phyloP scores from a whole-genome alignment of 352 stramenopile genomes.

The Phytophthora pistaciae region DNA sequence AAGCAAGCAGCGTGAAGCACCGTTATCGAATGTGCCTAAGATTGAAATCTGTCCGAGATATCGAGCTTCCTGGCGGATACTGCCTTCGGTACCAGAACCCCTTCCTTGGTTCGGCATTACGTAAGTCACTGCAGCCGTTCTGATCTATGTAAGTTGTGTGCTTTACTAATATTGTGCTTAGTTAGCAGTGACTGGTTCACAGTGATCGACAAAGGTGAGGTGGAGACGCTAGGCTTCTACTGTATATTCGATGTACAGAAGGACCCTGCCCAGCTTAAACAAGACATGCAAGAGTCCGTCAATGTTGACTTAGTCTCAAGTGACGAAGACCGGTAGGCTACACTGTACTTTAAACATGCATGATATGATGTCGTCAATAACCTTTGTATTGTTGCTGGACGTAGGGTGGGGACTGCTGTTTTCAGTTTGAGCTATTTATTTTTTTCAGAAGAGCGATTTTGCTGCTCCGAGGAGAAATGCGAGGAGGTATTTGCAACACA shows the following conservation, averaged over 20 bases:
- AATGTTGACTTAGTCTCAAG: constrained; percentile 48
- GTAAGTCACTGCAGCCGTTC: constrained; percentile 23
- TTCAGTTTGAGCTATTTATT: constrained; percentile 86
- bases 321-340: constrained; percentile 28
- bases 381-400: neutral
- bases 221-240: constrained; percentile 41
- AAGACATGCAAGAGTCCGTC: constrained; percentile 54
- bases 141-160: neutral
- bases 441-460: constrained; percentile 63
- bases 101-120: constrained; percentile 42
- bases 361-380: neutral
- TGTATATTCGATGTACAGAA: constrained; percentile 59
- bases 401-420: constrained; percentile 46
- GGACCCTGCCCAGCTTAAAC: constrained; percentile 46
- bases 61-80: constrained; percentile 36
- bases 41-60: constrained; percentile 47
- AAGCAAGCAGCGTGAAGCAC: constrained; percentile 20
- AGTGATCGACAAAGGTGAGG: constrained; percentile 47
- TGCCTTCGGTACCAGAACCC: constrained; percentile 47
- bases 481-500: constrained; percentile 42
- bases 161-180: constrained; percentile 18
- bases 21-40: constrained; percentile 49
- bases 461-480: constrained; percentile 50
- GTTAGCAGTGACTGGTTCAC: constrained; percentile 51
- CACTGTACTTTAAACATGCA: neutral